Conservation (phyloP, 2,329 filamentous ascomycete genomes). For the Curvularia eragrostidis region DNA sequence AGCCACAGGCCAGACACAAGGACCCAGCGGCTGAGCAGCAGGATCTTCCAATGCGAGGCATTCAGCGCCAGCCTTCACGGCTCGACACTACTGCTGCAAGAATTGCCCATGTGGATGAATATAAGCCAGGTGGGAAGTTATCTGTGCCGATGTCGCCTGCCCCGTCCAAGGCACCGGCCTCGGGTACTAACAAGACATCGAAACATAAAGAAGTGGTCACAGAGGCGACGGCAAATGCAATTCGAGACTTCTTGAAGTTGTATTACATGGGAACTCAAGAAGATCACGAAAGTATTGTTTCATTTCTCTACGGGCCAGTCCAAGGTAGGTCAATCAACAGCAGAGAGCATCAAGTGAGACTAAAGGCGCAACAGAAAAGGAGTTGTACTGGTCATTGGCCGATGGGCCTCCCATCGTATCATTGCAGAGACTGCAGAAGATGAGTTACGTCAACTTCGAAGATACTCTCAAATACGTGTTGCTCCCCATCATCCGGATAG, state of each 20-base stretch:
- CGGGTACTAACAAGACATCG: not conserved
- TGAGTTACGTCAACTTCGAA: not conserved
- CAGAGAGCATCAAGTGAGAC: not conserved
- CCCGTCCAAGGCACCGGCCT: not conserved
- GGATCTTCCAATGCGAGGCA: not conserved
- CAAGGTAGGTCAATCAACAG: not conserved
- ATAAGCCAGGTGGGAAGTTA: not conserved
- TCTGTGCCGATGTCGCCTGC: not conserved
- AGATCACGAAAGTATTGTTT: not conserved
- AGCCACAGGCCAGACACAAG: not conserved
- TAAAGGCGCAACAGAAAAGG: not conserved
- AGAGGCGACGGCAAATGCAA: not conserved
- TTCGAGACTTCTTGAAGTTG: constrained; percentile 1
- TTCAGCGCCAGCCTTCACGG: not conserved
- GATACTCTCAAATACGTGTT: not conserved
- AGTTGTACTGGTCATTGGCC: not conserved
- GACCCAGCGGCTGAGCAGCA: not conserved
- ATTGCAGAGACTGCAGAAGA: not conserved
- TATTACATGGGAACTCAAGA: not conserved
- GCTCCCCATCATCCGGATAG: not conserved
- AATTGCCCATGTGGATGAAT: not conserved
- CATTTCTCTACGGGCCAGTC: not conserved
- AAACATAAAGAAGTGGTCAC: not conserved
- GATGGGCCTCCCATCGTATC: not conserved
- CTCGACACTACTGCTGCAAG: not conserved